Conservation (phyloP, 768 basidiomycete species). For the Strobilomyces dryophilus region DNA sequence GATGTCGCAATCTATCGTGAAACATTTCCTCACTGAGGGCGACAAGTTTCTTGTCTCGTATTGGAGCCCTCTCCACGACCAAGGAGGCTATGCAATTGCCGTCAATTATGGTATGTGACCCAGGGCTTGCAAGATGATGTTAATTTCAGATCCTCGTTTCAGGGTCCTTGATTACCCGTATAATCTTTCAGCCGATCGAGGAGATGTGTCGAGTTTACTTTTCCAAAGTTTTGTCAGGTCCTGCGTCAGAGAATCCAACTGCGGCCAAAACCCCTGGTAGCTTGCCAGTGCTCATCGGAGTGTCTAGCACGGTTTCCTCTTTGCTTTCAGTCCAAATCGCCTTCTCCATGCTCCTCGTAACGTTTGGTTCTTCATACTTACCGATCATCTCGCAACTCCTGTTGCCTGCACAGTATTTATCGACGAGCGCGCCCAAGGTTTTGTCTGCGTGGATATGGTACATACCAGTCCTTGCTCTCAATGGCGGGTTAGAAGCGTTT, state of each 20-base stretch:
- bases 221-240: slow-evolving; percentile 53
- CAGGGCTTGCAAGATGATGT: background rate
- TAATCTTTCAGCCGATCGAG: slow-evolving; percentile 93
- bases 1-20: slow-evolving; percentile 85
- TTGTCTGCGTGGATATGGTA: slow-evolving; percentile 82
- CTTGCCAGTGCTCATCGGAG: slow-evolving; percentile 30
- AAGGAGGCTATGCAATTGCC: slow-evolving; percentile 94
- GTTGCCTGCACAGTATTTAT: slow-evolving; percentile 64
- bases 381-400: slow-evolving; percentile 63
- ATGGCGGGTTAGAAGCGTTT: slow-evolving; percentile 91
- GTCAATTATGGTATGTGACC: slow-evolving; percentile 80
- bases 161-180: slow-evolving; percentile 92
- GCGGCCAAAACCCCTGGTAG: background rate
- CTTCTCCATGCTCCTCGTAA: slow-evolving; percentile 62
- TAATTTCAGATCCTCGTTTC: slow-evolving; percentile 3
- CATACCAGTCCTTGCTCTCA: slow-evolving; percentile 84
- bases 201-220: slow-evolving; percentile 90
- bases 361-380: slow-evolving; percentile 75
- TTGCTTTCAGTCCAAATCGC: slow-evolving; percentile 64
- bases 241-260: slow-evolving; percentile 4
- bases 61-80: slow-evolving; percentile 79
- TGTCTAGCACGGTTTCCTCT: slow-evolving; percentile 50
- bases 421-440: slow-evolving; percentile 77
- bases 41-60: slow-evolving; percentile 87
- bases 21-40: slow-evolving; percentile 94